phyloP scores from a whole-genome alignment of 257 asterid species.

The Solanum bukasovii region DNA sequence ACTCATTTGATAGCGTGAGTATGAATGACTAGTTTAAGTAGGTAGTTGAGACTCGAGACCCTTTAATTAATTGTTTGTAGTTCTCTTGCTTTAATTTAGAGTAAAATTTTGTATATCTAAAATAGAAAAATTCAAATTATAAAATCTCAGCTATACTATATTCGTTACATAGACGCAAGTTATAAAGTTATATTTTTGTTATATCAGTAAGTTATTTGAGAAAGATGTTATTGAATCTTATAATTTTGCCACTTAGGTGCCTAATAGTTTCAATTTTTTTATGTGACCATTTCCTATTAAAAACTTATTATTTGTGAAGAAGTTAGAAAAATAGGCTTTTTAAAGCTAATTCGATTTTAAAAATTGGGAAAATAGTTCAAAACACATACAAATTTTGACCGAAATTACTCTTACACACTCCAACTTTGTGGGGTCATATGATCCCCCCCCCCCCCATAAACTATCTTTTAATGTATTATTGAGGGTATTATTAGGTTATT shows the following conservation, averaged over 20 bases:
- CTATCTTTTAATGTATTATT: no score
- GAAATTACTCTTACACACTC: no score
- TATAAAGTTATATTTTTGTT: background rate
- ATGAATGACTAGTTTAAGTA: background rate
- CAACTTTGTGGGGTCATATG: no score
- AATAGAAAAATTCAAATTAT: background rate
- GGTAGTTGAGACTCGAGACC: background rate
- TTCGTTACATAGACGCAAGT: background rate
- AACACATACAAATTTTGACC: no score
- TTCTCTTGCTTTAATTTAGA: background rate
- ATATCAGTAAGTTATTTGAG: no score
- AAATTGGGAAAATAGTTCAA: no score
- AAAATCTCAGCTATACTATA: background rate
- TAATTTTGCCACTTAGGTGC: background rate
- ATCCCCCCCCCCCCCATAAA: no score
- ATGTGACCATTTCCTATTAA: background rate
- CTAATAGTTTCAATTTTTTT: background rate
- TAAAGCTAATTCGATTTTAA: background rate
- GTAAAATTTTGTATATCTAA: background rate
- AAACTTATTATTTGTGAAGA: no score
- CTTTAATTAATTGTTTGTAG: background rate
- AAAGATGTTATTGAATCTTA: background rate
- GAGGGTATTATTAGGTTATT: no score
- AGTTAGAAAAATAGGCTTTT: background rate
- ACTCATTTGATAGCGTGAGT: background rate